These are phyloP conservation scores for Breynia disticha DNA, from an alignment of 441 rosid genomes.

Conservation along the genomic window DNA sequence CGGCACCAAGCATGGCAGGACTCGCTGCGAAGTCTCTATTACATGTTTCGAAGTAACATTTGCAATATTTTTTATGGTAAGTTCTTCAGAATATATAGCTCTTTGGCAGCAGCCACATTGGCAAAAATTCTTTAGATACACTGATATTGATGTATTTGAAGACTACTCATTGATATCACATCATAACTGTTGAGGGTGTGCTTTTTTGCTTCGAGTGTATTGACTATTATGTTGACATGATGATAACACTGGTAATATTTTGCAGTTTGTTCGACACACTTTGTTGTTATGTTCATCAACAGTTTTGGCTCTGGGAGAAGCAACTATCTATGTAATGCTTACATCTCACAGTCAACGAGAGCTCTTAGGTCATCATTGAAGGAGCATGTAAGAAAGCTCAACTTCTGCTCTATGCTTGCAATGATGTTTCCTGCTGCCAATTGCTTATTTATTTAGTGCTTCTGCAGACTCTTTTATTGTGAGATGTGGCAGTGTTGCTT, in stretches of 20 bases:
- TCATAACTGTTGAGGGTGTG: too few species aligned
- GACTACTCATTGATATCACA: too few species aligned
- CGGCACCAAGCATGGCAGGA: constrained; percentile 81
- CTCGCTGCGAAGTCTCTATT: constrained; percentile 82
- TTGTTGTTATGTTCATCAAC: constrained; percentile 77
- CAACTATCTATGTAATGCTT: constrained; percentile 55
- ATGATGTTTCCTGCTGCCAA: background rate
- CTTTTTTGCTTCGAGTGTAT: background rate
- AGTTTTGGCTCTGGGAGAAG: constrained; percentile 33
- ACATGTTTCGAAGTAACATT: constrained; percentile 62
- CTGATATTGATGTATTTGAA: too few species aligned
- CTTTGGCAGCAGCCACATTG: background rate
- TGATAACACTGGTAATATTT: constrained; percentile 12
- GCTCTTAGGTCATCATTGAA: constrained; percentile 68
- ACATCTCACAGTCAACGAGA: constrained; percentile 81
- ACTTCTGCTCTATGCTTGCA: background rate
- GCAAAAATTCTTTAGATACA: too few species aligned
- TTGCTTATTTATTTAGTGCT: background rate
- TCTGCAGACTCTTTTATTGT: background rate
- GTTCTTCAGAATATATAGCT: background rate
- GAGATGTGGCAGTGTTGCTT: background rate
- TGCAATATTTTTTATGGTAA: constrained; percentile 81
- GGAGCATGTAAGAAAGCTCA: constrained; percentile 64
- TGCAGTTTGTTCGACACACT: constrained; percentile 76
- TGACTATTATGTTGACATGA: constrained; percentile 12